Conservation (phyloP, 2,329 filamentous ascomycete species). For the Zymoseptoria tritici region DNA sequence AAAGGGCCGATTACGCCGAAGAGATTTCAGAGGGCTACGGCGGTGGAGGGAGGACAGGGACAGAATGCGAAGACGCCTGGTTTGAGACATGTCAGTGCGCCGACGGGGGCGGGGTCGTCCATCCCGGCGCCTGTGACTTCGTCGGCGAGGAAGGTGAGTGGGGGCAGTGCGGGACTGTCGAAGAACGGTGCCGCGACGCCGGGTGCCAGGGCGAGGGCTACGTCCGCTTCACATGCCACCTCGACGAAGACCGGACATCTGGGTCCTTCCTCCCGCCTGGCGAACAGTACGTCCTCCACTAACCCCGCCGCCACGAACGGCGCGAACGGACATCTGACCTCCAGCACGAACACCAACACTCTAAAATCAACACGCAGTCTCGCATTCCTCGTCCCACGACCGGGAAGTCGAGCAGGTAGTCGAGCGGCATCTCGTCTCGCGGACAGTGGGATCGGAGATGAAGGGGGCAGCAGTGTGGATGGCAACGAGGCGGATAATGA, state of each 20-base stretch:
- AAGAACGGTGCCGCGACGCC: neutral
- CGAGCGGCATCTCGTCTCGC: neutral
- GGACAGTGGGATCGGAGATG: neutral
- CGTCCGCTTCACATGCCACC: neutral
- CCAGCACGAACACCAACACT: neutral
- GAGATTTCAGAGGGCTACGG: conserved; percentile 6
- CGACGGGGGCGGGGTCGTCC: conserved; percentile 11
- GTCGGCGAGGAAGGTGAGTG: neutral
- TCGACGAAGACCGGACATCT: neutral
- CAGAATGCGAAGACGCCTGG: neutral
- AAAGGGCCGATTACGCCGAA: conserved; percentile 26
- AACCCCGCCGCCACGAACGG: neutral
- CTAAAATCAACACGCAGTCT: neutral
- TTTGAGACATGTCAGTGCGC: conserved; percentile 8
- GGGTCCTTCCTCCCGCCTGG: neutral
- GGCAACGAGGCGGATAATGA: conserved; percentile 27
- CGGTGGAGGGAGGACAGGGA: too few relatives aligned
- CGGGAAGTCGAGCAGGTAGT: neutral
- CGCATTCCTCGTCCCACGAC: neutral
- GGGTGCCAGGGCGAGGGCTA: too few relatives aligned
- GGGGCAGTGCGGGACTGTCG: neutral
- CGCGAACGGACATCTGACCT: neutral
- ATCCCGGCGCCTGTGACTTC: conserved; percentile 16
- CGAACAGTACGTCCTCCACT: too few relatives aligned
- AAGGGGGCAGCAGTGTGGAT: conserved; percentile 3